Percentiles rank a stretch among this genome's conserved stretches.
These are phyloP conservation scores for Lepidium didymum DNA, from an alignment of 345 rosid species.

Conservation along the genomic window DNA sequence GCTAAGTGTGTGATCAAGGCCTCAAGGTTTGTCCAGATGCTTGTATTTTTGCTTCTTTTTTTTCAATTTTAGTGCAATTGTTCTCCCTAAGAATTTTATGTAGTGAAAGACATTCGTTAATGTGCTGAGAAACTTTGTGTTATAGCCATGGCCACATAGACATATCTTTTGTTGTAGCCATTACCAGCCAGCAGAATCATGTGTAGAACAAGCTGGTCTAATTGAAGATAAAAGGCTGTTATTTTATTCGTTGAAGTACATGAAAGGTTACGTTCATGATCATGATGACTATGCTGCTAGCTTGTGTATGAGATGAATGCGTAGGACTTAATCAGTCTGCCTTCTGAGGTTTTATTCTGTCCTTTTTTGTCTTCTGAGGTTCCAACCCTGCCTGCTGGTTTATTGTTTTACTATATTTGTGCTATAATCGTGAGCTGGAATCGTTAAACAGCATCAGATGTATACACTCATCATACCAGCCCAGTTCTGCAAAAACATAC, in stretches of 20 bases:
- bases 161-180: constrained; percentile 40
- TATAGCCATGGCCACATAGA: constrained; percentile 14
- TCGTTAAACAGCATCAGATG: background rate
- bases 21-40: constrained; percentile 35
- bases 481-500: background rate
- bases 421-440: background rate
- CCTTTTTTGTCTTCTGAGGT: background rate
- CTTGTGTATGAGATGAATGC: constrained; percentile 52
- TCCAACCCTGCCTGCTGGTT: background rate
- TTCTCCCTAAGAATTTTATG: background rate
- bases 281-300: constrained; percentile 32
- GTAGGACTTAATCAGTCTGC: constrained; percentile 46
- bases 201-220: constrained; percentile 24
- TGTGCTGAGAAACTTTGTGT: constrained; percentile 17
- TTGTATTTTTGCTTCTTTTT: constrained; percentile 20
- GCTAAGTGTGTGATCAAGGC: constrained; percentile 72
- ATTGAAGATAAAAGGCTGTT: constrained; percentile 33
- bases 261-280: constrained; percentile 35
- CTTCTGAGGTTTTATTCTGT: constrained; percentile 25
- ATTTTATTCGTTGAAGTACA: constrained; percentile 35
- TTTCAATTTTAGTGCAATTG: background rate
- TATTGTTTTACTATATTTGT: constrained; percentile 1
- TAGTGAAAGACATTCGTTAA: background rate
- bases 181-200: constrained; percentile 27
- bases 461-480: background rate